A percentile compares a stretch with the other conserved stretches of the same genome.
These are phyloP conservation scores for Candida pini DNA, from an alignment of 805 yeast species.

Conservation along the genomic window DNA sequence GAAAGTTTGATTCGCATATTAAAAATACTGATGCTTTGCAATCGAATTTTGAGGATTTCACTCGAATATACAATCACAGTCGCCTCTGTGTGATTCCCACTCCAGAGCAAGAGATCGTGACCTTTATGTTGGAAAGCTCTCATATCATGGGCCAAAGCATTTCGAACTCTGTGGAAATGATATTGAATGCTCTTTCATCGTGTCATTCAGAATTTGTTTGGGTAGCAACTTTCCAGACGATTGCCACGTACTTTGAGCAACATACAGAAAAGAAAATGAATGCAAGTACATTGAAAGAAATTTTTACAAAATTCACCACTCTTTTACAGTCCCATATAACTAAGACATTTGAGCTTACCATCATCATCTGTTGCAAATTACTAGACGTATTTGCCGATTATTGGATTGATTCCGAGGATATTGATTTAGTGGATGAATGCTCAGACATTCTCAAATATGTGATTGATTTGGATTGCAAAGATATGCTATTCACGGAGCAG, in stretches of 20 bases:
- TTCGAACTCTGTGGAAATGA: conserved; percentile 3
- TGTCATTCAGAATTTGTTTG: conserved; percentile 8
- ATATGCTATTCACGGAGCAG: conserved; percentile 34
- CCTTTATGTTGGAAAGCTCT: conserved; percentile 4
- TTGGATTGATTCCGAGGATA: conserved; percentile 24
- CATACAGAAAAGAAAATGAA: conserved; percentile 1
- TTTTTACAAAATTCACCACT: conserved; percentile 9
- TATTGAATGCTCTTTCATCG: conserved; percentile 6
- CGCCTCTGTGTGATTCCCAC: not conserved
- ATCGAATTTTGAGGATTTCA: not conserved
- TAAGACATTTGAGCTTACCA: conserved; percentile 35
- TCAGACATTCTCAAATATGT: conserved; percentile 45
- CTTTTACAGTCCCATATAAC: conserved; percentile 18
- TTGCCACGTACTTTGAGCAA: conserved; percentile 7
- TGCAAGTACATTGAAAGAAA: conserved; percentile 3
- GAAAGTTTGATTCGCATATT: conserved; percentile 3
- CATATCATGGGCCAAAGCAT: not conserved
- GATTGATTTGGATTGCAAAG: conserved; percentile 33
- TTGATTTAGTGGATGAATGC: conserved; percentile 34
- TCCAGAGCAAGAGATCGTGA: conserved; percentile 12
- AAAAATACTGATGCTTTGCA: not conserved
- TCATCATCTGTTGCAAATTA: conserved; percentile 30
- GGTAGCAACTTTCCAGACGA: conserved; percentile 11
- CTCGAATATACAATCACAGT: conserved; percentile 2
- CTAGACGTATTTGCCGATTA: conserved; percentile 20